phyloP scores from a whole-genome alignment of 2,329 filamentous ascomycete genomes.

The Exophiala aquamarina region DNA sequence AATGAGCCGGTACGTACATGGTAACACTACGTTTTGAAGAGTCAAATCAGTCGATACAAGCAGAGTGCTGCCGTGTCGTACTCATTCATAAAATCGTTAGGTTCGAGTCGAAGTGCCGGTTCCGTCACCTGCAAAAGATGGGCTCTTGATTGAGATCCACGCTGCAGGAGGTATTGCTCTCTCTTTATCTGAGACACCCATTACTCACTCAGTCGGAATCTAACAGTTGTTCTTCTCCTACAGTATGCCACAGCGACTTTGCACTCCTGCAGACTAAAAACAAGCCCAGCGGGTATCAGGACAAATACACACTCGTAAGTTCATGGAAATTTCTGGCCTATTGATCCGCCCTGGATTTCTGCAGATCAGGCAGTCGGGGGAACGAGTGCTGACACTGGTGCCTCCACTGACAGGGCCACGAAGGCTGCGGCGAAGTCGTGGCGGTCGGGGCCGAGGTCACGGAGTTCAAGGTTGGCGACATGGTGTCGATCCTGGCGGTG shows the following conservation, averaged over 20 bases:
- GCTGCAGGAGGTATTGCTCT: conserved; percentile 13
- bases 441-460: conserved; percentile 6
- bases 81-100: background rate
- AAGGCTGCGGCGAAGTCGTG: conserved; percentile 17
- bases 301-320: conserved; percentile 6
- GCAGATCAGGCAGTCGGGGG: too few species aligned
- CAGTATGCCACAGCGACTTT: conserved; percentile 11
- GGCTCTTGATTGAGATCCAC: conserved; percentile 16
- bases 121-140: conserved; percentile 8
- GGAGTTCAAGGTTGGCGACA: conserved; percentile 5
- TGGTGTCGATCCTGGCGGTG: conserved; percentile 3
- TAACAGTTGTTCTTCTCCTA: too few species aligned
- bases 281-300: background rate
- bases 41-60: background rate
- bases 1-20: conserved; percentile 7
- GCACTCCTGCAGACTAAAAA: background rate
- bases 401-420: conserved; percentile 12
- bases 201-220: too few species aligned
- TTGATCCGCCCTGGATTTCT: too few species aligned
- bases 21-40: background rate
- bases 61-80: background rate
- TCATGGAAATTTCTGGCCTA: too few species aligned
- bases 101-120: conserved; percentile 15
- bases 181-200: background rate
- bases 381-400: too few species aligned